phyloP scores from a whole-genome alignment of 306 rosid genomes.

The Chamaecrista fasciculata region DNA sequence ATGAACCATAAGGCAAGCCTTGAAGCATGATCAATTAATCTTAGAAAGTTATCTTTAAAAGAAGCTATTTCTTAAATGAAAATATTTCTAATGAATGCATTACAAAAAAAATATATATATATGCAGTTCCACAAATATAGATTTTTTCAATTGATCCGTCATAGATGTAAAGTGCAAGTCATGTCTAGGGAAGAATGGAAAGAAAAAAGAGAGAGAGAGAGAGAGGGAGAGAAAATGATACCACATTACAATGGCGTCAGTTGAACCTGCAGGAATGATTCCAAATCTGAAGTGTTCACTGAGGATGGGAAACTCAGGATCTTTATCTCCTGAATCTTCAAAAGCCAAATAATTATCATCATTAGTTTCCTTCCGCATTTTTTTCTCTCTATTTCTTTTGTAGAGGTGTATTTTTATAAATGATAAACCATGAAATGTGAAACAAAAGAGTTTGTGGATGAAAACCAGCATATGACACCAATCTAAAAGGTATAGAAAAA shows the following conservation, averaged over 20 bases:
- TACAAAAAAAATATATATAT: slow-evolving; percentile 5
- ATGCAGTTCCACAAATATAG: neutral
- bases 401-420: slow-evolving; percentile 1
- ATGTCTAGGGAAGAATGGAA: slow-evolving; percentile 1
- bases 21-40: neutral
- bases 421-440: slow-evolving; percentile 19
- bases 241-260: slow-evolving; percentile 96
- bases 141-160: neutral
- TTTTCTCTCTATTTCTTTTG: neutral
- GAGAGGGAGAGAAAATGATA: slow-evolving; percentile 44
- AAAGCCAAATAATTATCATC: slow-evolving; percentile 28
- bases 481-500: slow-evolving; percentile 14
- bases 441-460: slow-evolving; percentile 15
- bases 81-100: slow-evolving; percentile 1
- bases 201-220: slow-evolving; percentile 15
- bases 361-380: slow-evolving; percentile 18
- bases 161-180: slow-evolving; percentile 11
- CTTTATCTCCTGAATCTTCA: slow-evolving; percentile 55
- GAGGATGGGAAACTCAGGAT: slow-evolving; percentile 52
- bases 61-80: neutral
- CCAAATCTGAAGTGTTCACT: slow-evolving; percentile 75
- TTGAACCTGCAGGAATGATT: slow-evolving; percentile 94
- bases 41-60: neutral
- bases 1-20: neutral
- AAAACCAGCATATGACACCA: slow-evolving; percentile 15